Percentiles rank a stretch among this genome's conserved stretches.
Conservation (phyloP, 371 early-diverging fungal genomes). For the Mortierella sp. region DNA sequence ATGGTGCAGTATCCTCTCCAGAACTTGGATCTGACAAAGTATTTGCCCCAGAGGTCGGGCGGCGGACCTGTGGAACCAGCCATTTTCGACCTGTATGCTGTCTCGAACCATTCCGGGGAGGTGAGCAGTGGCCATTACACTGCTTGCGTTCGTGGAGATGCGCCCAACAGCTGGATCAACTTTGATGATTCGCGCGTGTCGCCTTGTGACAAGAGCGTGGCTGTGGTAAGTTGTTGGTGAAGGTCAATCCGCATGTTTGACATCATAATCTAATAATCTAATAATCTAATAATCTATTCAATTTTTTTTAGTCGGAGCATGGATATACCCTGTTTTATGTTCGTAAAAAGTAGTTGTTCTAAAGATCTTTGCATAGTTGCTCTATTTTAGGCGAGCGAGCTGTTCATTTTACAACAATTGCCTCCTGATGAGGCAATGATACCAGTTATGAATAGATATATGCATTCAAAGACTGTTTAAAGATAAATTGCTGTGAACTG, state of each 20-base stretch:
- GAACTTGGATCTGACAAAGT: slow-evolving; percentile 60
- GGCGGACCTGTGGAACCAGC: slow-evolving; percentile 32
- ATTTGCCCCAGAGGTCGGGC: slow-evolving; percentile 41
- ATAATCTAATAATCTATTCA: not conserved
- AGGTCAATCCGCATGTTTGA: not conserved
- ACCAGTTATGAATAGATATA: too few species aligned
- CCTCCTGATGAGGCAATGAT: too few species aligned
- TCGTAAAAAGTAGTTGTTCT: slow-evolving; percentile 42
- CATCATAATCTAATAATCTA: not conserved
- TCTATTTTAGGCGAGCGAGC: too few species aligned
- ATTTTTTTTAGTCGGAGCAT: slow-evolving; percentile 58
- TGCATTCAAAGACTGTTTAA: not conserved
- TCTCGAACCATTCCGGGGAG: slow-evolving; percentile 97
- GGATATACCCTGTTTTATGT: slow-evolving; percentile 74
- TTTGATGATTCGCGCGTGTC: slow-evolving; percentile 94
- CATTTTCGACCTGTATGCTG: slow-evolving; percentile 88
- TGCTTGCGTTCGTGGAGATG: slow-evolving; percentile 85
- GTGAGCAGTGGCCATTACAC: slow-evolving; percentile 97
- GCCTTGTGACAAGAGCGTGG: slow-evolving; percentile 71
- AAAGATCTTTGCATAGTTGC: not conserved
- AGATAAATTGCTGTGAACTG: not conserved
- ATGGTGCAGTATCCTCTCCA: slow-evolving; percentile 87
- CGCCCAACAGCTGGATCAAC: slow-evolving; percentile 88
- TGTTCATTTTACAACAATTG: too few species aligned
- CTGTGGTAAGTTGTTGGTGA: slow-evolving; percentile 65